Conservation (phyloP, 345 rosid genomes). For the Rubroshorea leprosula region DNA sequence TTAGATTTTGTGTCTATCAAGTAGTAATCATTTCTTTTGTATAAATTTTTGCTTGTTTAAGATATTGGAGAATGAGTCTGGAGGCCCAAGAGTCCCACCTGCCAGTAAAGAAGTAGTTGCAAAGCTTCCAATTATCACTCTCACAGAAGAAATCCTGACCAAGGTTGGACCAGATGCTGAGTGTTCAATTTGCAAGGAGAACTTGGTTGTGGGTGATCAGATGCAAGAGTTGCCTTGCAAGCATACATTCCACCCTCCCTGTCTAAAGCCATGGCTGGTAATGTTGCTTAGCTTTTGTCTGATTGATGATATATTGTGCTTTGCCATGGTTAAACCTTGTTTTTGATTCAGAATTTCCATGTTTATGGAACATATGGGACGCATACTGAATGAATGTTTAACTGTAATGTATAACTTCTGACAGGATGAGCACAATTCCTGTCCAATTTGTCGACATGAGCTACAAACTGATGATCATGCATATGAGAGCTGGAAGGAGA, state of each 20-base stretch:
- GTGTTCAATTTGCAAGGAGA: conserved; percentile 90
- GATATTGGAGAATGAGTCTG: conserved; percentile 40
- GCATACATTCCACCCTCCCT: conserved; percentile 89
- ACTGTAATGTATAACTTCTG: neutral
- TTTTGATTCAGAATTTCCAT: neutral
- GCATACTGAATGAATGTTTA: neutral
- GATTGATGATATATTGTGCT: neutral
- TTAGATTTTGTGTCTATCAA: conserved; percentile 4
- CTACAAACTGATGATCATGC: conserved; percentile 82
- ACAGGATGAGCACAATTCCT: conserved; percentile 95
- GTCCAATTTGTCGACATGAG: conserved; percentile 91
- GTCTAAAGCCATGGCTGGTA: conserved; percentile 99
- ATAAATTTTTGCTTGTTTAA: conserved; percentile 16
- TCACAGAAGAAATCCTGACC: conserved; percentile 57
- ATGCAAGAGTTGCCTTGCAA: conserved; percentile 97
- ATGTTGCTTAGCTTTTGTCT: conserved; percentile 9
- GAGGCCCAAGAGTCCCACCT: conserved; percentile 74
- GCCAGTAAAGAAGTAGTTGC: conserved; percentile 92
- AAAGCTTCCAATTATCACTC: conserved; percentile 66
- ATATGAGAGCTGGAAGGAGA: conserved; percentile 92
- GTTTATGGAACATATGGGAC: neutral
- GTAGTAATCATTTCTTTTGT: neutral
- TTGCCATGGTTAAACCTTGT: neutral
- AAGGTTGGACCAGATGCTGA: conserved; percentile 64
- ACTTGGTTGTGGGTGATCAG: conserved; percentile 58